Conservation (phyloP, 2,329 filamentous ascomycete genomes). For the Colletotrichum falcatum region DNA sequence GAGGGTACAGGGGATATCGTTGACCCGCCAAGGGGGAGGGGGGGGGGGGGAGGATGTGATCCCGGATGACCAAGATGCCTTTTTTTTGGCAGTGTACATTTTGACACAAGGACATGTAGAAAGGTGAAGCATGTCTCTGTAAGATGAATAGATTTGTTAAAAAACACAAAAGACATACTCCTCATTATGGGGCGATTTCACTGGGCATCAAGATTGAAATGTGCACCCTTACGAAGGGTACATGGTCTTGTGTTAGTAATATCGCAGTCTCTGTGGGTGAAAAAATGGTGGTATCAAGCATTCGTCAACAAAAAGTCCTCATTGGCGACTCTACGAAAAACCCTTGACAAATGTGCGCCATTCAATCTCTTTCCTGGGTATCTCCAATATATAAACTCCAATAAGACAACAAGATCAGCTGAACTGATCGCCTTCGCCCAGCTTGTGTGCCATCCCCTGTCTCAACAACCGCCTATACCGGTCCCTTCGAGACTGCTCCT, state of each 20-base stretch:
- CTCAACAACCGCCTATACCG: conserved; percentile 61
- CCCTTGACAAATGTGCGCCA: conserved; percentile 5
- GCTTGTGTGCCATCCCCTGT: conserved; percentile 63
- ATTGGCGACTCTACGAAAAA: background rate
- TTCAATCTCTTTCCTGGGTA: conserved; percentile 31
- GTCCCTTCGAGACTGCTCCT: conserved; percentile 54
- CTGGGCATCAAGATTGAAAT: background rate
- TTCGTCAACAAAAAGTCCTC: background rate
- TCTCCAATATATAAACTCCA: conserved; percentile 21
- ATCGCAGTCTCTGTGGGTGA: no score
- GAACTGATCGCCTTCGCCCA: conserved; percentile 76
- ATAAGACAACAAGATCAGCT: conserved; percentile 51
- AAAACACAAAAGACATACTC: conserved; percentile 45
- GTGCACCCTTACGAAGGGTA: no score
- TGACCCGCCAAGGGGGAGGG: conserved; percentile 2
- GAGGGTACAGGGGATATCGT: background rate
- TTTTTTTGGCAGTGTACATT: conserved; percentile 40
- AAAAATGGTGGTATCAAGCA: no score
- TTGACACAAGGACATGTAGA: conserved; percentile 36
- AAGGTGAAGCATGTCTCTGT: conserved; percentile 46
- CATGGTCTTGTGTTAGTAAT: no score
- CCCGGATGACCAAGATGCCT: conserved; percentile 26
- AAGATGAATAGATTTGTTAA: conserved; percentile 54
- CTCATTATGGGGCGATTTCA: conserved; percentile 25
- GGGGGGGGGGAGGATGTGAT: conserved; percentile 5